Percentiles rank a stretch among this genome's conserved stretches.
These are phyloP conservation scores for Eucalyptus cloeziana DNA, from an alignment of 345 rosid species.

Conservation along the genomic window DNA sequence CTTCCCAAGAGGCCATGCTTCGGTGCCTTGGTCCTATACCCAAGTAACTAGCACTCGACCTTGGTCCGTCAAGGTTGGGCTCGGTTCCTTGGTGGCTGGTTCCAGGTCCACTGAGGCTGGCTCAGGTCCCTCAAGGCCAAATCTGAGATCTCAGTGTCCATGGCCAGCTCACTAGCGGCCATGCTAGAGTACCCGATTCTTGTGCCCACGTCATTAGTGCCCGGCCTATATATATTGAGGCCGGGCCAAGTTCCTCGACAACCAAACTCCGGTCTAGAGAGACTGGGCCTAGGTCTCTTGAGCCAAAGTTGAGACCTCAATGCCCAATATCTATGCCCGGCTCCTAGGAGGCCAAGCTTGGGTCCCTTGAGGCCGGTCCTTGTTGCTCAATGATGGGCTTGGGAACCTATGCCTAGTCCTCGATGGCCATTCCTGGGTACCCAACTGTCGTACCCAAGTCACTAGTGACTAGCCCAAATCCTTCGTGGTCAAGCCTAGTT, in stretches of 20 bases:
- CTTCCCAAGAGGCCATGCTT: slow-evolving; percentile 41
- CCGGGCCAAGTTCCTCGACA: not conserved
- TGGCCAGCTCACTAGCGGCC: no score
- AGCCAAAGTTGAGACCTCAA: not conserved
- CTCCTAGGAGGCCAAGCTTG: not conserved
- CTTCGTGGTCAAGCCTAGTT: not conserved
- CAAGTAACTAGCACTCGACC: not conserved
- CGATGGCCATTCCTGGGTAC: rapidly evolving
- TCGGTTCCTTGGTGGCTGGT: not conserved
- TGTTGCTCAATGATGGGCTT: not conserved
- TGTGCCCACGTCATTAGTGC: not conserved
- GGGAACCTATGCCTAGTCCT: not conserved
- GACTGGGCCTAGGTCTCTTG: not conserved
- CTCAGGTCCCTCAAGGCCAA: not conserved
- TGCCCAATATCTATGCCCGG: not conserved
- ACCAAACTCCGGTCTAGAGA: not conserved
- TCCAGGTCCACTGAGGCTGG: not conserved
- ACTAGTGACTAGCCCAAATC: not conserved
- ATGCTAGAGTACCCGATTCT: not conserved
- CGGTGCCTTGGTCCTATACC: not conserved
- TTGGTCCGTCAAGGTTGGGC: not conserved
- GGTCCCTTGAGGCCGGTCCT: not conserved
- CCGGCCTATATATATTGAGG: not conserved
- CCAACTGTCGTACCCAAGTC: not conserved
- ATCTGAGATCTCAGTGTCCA: rapidly evolving